Base-by-base conservation (phyloP, 768 basidiomycete species). In the Lactifluus hygrophoroides region DNA sequence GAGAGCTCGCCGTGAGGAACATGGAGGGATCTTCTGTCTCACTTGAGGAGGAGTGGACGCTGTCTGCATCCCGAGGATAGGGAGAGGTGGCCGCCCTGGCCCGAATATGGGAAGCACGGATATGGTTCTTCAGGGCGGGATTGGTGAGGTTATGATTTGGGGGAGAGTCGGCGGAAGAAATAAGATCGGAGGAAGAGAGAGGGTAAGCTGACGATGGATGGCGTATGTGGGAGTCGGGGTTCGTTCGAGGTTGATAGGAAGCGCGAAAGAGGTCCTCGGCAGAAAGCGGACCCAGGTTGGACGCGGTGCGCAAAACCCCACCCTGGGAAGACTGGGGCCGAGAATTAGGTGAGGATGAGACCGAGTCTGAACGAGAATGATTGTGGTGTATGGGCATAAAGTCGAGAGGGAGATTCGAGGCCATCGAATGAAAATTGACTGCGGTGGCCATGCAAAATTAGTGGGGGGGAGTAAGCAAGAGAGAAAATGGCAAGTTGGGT, bases 11-110 rank as follows among this genome's bases (percentile, higher is more conserved):
- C 45, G 75, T 74, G 56, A 90, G 78, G 72, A 82, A 90, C 83
- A 90, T 84, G 64, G 86, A 77, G 62, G 90, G 78, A 69, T 92
- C 90, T 65, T 93, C 90, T n/a, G 89, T 85, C 74, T 92, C 90
- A 73, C 84, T 86, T 54, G 88, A 90, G 43, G 88, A 90, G 11
- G 89, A 90, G 66, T 91, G 88, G 62, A 90, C 86, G 68, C 85
- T 86, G 75, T 90, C 88, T 13, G 85, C 82, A 68, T 91, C 89
- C 61, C 90, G 83, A 54, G 88, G 86, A 71, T 93, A 93, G 45
- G 90, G 90, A 54, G 89, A 90, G 28, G 89, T 84, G 44, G 84
- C 84, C 43, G 80, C 85, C 64, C 90, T 84, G 64, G 88, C 88
- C 64, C 90, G 82, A 70, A 85, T 84, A 72, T 90, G 88, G 59